Percentiles rank a stretch among this genome's conserved stretches.
These are phyloP conservation scores for Tinospora cordifolia DNA, from an alignment of 164 flowering plant species.

Conservation along the genomic window DNA sequence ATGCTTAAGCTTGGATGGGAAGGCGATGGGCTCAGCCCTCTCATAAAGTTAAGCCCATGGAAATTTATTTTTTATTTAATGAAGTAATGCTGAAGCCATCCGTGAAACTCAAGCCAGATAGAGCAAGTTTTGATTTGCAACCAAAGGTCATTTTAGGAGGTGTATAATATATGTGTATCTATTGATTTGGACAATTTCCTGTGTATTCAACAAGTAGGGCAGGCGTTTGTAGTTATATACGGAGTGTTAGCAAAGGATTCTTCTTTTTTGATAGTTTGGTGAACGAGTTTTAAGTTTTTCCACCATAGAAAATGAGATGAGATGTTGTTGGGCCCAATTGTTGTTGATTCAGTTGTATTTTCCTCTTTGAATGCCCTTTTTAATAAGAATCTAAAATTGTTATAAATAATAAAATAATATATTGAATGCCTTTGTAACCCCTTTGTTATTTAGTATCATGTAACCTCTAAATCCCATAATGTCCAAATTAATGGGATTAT, in stretches of 20 bases:
- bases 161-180: slow-evolving; percentile 30
- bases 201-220: background rate
- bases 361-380: background rate
- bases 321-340: slow-evolving; percentile 3
- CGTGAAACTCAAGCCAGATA: background rate
- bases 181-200: slow-evolving; percentile 5
- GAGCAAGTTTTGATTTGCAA: background rate
- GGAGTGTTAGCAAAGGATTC: slow-evolving; percentile 9
- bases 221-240: slow-evolving; percentile 4
- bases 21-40: slow-evolving; percentile 86
- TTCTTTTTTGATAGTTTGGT: slow-evolving; percentile 13
- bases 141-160: slow-evolving; percentile 2
- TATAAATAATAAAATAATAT: background rate
- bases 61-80: background rate
- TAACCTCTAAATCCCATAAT: no score
- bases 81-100: background rate
- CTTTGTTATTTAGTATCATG: no score
- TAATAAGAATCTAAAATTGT: background rate
- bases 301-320: slow-evolving; percentile 1
- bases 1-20: slow-evolving; percentile 99
- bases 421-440: no score
- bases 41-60: slow-evolving; percentile 43
- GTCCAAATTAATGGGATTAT: no score
- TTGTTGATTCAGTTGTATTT: background rate
- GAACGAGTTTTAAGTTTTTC: slow-evolving; percentile 13